Conservation (phyloP, 148 eudicot genomes). For the Fagopyrum tataricum region DNA sequence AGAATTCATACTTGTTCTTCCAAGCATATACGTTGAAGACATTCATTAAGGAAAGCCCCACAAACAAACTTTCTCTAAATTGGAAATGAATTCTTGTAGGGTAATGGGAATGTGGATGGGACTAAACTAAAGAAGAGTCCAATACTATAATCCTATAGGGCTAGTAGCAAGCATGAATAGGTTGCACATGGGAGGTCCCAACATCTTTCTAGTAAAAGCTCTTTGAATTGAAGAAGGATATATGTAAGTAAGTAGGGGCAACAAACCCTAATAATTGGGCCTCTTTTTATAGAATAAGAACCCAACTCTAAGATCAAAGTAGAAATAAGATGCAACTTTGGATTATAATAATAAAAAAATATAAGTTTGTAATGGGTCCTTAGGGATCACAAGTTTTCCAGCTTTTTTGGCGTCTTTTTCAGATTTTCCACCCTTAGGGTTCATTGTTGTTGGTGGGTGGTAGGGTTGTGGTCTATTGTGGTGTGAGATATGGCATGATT, state of each 20-base stretch:
- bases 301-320: background rate
- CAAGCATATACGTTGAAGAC: background rate
- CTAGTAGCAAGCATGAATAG: background rate
- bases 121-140: background rate
- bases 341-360: background rate
- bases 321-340: background rate
- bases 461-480: background rate
- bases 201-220: conserved; percentile 6
- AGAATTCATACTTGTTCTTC: too few species aligned
- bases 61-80: background rate
- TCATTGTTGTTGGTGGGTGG: conserved; percentile 14
- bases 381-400: conserved; percentile 8
- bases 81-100: conserved; percentile 1
- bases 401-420: background rate
- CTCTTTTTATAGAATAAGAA: background rate
- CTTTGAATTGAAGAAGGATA: background rate
- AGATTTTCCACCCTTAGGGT: background rate
- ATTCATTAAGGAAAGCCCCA: background rate
- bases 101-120: background rate
- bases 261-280: conserved; percentile 1
- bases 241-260: background rate
- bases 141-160: conserved; percentile 9
- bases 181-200: conserved; percentile 12
- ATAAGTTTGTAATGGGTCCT: background rate
- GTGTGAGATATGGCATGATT: conserved; percentile 9